Evolutionary conservation across 169 alveolate species (phyloP).

Genomic region (Theileria parva): DNA sequence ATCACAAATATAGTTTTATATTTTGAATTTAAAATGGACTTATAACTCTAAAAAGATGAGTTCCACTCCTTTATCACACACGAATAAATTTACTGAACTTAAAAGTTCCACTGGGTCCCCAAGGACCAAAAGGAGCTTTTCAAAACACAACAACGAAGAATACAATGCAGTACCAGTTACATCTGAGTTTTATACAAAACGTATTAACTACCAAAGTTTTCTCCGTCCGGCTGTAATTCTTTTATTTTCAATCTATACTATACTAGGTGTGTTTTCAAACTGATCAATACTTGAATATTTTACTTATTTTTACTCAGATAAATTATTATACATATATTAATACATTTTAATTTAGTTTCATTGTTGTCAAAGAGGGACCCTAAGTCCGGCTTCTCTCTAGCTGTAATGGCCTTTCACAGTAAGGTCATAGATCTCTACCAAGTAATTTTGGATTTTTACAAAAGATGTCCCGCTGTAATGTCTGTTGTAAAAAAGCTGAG

Average conservation of each 20-base stretch:
- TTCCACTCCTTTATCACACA: slow-evolving; percentile 2
- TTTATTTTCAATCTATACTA: background rate
- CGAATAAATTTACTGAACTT: slow-evolving; percentile 4
- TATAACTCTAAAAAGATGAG: background rate
- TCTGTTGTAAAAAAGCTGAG: slow-evolving; percentile 1
- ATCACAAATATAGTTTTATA: background rate
- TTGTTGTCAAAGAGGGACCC: slow-evolving; percentile 7
- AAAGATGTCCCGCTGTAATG: background rate
- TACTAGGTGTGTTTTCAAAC: slow-evolving; percentile 11
- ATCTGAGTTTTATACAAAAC: slow-evolving; percentile 6
- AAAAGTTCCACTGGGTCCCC: slow-evolving; percentile 20
- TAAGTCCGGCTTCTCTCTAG: background rate
- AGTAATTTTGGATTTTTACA: slow-evolving; percentile 14
- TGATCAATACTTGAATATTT: background rate
- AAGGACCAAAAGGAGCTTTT: background rate
- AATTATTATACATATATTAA: background rate
- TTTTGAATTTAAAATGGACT: slow-evolving; percentile 21
- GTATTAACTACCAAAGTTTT: background rate
- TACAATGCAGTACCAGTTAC: slow-evolving; percentile 2
- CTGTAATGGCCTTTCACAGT: background rate
- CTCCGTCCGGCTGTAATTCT: background rate
- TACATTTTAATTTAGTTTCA: slow-evolving; percentile 2
- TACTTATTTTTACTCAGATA: background rate
- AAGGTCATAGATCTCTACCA: background rate
- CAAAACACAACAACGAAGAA: background rate